Percentiles rank a stretch among this genome's conserved stretches.
Conservation (phyloP, 208 protist genomes). For the Leishmania tarentolae region DNA sequence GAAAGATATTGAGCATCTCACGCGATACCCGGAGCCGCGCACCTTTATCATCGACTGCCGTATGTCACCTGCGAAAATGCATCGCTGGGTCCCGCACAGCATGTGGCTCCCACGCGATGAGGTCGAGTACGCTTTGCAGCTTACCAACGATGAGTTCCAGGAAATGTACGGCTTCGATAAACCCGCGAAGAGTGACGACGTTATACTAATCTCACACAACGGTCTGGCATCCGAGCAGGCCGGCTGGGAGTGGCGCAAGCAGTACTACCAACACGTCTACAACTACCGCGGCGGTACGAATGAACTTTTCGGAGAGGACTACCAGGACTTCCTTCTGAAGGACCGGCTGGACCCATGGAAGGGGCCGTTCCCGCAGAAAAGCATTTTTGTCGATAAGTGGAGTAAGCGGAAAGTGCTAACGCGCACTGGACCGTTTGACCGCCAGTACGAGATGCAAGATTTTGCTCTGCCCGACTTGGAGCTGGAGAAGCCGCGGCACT, state of each 20-base stretch:
- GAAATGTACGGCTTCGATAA: conserved; percentile 92
- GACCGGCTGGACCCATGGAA: conserved; percentile 86
- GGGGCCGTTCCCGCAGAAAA: conserved; percentile 87
- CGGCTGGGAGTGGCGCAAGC: conserved; percentile 89
- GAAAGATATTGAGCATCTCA: conserved; percentile 81
- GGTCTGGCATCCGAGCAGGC: conserved; percentile 87
- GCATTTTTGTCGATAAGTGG: conserved; percentile 93
- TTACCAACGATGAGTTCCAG: conserved; percentile 79
- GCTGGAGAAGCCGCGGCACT: conserved; percentile 77
- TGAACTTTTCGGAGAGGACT: conserved; percentile 85
- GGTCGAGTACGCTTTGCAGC: conserved; percentile 90
- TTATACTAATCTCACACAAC: conserved; percentile 91
- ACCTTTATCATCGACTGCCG: conserved; percentile 85
- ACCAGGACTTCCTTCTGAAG: conserved; percentile 78
- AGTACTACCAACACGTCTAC: conserved; percentile 91
- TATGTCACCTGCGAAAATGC: conserved; percentile 72
- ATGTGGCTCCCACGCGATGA: conserved; percentile 90
- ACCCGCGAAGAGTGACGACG: conserved; percentile 68
- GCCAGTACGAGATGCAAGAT: conserved; percentile 93
- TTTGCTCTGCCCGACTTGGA: conserved; percentile 89
- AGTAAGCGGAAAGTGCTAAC: conserved; percentile 89
- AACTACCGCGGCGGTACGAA: conserved; percentile 92
- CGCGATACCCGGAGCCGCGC: conserved; percentile 71
- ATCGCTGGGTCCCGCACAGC: conserved; percentile 88
- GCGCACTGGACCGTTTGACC: conserved; percentile 87